A percentile compares a stretch with the other conserved stretches of the same genome.
phyloP scores from a whole-genome alignment of 305 asterid species.

The Galium porrigens region DNA sequence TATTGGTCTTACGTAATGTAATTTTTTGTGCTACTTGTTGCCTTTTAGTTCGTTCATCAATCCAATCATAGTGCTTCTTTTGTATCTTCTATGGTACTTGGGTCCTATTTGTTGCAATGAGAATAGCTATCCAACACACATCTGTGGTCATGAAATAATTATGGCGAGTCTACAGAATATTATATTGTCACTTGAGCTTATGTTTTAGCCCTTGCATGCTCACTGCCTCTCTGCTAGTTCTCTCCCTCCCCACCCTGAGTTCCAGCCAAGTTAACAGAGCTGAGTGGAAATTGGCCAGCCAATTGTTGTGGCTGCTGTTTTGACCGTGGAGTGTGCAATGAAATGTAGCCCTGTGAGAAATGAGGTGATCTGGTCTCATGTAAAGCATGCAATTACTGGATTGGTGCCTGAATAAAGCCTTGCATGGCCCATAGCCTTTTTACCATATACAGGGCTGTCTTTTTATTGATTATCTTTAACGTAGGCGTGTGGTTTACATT shows the following conservation, averaged over 20 bases:
- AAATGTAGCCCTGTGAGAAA: not conserved
- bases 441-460: no score
- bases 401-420: no score
- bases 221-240: not conserved
- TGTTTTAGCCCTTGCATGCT: not conserved
- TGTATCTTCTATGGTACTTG: not conserved
- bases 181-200: not conserved
- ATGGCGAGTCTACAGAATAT: not conserved
- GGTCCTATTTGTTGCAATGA: not conserved
- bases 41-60: not conserved
- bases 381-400: no score
- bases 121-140: not conserved
- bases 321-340: not conserved
- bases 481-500: not conserved
- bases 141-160: not conserved
- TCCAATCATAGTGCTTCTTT: not conserved
- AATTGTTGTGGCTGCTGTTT: not conserved
- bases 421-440: no score
- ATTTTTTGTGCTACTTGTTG: not conserved
- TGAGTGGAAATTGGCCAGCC: not conserved
- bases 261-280: not conserved
- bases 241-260: not conserved
- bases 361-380: not conserved
- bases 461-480: not conserved
- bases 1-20: conserved; percentile 14